A percentile compares a stretch with the other conserved stretches of the same genome.
Conservation (phyloP, 1,284 basidiomycete species). For the Coriolopsis trogii region DNA sequence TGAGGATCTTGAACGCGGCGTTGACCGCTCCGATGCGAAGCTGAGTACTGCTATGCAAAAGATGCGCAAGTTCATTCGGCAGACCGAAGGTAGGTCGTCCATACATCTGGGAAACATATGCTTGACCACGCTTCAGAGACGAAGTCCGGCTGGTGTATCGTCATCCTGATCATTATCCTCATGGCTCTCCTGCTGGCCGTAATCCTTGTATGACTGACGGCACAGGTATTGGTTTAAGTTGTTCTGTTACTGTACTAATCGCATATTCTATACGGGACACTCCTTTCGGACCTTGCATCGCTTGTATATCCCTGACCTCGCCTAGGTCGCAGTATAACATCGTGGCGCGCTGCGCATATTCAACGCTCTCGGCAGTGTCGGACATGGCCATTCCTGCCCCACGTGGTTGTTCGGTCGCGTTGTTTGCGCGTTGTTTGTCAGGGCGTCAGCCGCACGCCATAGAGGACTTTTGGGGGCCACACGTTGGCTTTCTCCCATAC, state of each 20-base stretch:
- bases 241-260: slow-evolving; percentile 15
- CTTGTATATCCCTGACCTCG: slow-evolving; percentile 7
- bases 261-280: slow-evolving; percentile 7
- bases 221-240: slow-evolving; percentile 7
- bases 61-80: slow-evolving; percentile 80
- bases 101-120: not conserved
- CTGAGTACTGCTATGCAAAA: slow-evolving; percentile 69
- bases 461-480: not conserved
- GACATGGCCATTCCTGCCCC: not conserved
- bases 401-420: slow-evolving; percentile 19
- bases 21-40: slow-evolving; percentile 76
- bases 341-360: not conserved
- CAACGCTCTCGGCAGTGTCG: not conserved
- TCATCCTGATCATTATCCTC: slow-evolving; percentile 60
- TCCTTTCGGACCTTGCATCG: slow-evolving; percentile 17
- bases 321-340: not conserved
- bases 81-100: slow-evolving; percentile 70
- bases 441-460: slow-evolving; percentile 14
- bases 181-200: slow-evolving; percentile 58
- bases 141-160: slow-evolving; percentile 74
- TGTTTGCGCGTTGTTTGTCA: slow-evolving; percentile 30
- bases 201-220: slow-evolving; percentile 49
- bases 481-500: slow-evolving; percentile 12
- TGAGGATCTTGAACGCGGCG: slow-evolving; percentile 75
- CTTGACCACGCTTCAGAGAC: slow-evolving; percentile 48